Conservation (phyloP, 2,329 filamentous ascomycete genomes). For the Purpureocillium lavendulum region DNA sequence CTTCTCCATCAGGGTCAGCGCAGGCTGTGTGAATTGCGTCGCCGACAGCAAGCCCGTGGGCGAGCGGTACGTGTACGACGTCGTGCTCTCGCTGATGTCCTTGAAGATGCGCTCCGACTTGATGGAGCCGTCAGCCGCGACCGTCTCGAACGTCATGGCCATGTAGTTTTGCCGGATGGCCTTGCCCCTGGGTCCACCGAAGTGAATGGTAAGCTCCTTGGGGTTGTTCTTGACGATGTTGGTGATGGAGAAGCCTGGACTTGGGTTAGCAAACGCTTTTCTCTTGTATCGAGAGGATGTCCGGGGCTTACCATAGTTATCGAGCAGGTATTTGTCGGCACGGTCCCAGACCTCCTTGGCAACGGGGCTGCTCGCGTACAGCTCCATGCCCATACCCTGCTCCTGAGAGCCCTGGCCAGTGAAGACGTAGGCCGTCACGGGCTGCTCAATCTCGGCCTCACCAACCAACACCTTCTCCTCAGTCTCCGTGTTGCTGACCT, state of each 20-base stretch:
- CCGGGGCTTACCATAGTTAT: conserved; percentile 76
- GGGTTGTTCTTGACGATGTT: conserved; percentile 99
- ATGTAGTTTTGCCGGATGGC: conserved; percentile 98
- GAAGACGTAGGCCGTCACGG: conserved; percentile 93
- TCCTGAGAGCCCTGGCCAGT: conserved; percentile 98
- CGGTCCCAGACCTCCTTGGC: conserved; percentile 97
- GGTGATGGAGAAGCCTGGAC: conserved; percentile 80
- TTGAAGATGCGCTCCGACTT: conserved; percentile 99
- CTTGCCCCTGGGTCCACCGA: conserved; percentile 93
- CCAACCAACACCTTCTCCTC: conserved; percentile 94
- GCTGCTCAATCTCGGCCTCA: conserved; percentile 96
- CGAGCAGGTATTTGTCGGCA: conserved; percentile 94
- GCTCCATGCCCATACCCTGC: conserved; percentile 99
- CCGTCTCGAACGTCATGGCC: conserved; percentile 99
- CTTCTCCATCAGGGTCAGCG: conserved; percentile 98
- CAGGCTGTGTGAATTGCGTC: conserved; percentile 97
- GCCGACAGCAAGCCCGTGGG: conserved; percentile 91
- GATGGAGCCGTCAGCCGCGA: conserved; percentile 80
- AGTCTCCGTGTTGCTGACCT: conserved; percentile 89
- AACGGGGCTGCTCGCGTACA: conserved; percentile 87
- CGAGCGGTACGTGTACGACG: conserved; percentile 94
- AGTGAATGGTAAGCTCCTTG: conserved; percentile 96
- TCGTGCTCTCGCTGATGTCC: conserved; percentile 85
- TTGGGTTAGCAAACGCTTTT: background rate
- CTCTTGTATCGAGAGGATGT: background rate